These are phyloP conservation scores for Fusarium sublunatum DNA, from an alignment of 2,329 filamentous ascomycete species.

Conservation along the genomic window DNA sequence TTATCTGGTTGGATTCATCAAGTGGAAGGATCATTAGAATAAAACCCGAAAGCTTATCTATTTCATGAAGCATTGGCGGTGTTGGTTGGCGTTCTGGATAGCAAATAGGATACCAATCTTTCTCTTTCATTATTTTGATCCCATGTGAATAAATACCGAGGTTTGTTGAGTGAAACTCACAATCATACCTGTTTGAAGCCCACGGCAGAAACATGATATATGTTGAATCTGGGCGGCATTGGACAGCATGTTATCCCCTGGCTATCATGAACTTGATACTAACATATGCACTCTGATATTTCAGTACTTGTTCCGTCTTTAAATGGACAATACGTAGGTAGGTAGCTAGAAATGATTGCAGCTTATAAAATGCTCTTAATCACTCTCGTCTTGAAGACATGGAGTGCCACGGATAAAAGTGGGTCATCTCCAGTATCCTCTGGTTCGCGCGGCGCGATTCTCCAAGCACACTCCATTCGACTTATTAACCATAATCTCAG, in stretches of 20 bases:
- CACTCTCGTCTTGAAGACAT: not conserved
- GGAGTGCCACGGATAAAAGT: slow-evolving; percentile 27
- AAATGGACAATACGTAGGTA: not conserved
- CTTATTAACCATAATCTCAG: not conserved
- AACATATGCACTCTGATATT: not conserved
- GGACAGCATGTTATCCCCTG: too few species aligned
- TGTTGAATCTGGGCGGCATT: too few species aligned
- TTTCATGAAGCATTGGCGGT: slow-evolving; percentile 27
- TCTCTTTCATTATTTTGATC: slow-evolving; percentile 9
- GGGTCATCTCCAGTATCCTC: slow-evolving; percentile 8
- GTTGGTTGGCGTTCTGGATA: slow-evolving; percentile 35
- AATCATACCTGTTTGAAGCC: too few species aligned
- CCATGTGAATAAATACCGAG: too few species aligned
- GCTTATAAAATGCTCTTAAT: not conserved
- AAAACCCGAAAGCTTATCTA: slow-evolving; percentile 15
- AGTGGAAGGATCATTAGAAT: slow-evolving; percentile 1
- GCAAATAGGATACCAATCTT: slow-evolving; percentile 27
- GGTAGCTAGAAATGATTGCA: not conserved
- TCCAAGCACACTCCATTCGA: not conserved
- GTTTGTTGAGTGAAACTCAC: too few species aligned
- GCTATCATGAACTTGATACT: not conserved
- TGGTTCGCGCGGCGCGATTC: slow-evolving; percentile 19
- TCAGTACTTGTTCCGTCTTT: not conserved
- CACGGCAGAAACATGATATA: too few species aligned
- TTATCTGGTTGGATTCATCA: slow-evolving; percentile 1